These are phyloP conservation scores for Chaetomium sp. DNA, from an alignment of 2,329 filamentous ascomycete genomes.

Conservation along the genomic window DNA sequence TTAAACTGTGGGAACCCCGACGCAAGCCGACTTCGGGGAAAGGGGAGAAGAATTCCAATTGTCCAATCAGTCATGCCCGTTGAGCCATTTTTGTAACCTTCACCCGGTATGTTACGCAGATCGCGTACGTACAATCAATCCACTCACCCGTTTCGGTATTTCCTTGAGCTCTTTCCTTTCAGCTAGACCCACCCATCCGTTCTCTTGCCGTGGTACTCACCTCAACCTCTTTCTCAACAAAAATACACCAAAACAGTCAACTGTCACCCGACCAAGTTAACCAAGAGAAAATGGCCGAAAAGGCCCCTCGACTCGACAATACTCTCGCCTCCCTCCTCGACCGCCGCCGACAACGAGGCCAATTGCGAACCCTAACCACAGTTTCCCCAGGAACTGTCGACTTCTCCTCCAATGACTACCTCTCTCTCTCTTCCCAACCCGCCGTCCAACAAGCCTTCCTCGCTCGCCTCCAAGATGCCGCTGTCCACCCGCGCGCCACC, in stretches of 20 bases:
- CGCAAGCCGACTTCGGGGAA: background rate
- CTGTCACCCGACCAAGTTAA: background rate
- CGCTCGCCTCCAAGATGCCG: conserved; percentile 24
- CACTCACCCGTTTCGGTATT: too few species aligned
- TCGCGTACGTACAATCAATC: too few species aligned
- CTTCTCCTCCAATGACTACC: conserved; percentile 73
- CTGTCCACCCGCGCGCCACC: background rate
- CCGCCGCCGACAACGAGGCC: background rate
- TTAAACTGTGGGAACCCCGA: background rate
- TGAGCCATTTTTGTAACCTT: background rate
- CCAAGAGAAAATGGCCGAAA: background rate
- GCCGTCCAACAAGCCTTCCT: conserved; percentile 59
- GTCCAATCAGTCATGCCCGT: background rate
- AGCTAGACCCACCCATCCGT: too few species aligned
- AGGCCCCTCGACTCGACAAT: background rate
- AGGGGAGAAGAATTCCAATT: too few species aligned
- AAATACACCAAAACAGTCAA: too few species aligned
- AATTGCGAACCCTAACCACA: conserved; percentile 31
- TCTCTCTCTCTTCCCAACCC: conserved; percentile 58
- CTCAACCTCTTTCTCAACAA: background rate
- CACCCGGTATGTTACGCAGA: too few species aligned
- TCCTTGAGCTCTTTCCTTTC: too few species aligned
- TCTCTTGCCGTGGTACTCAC: background rate
- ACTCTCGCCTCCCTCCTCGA: background rate
- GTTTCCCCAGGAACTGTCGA: conserved; percentile 63